These are phyloP conservation scores for Hyparrhenia diplandra DNA, from an alignment of 176 grass and related monocot genomes.

Conservation along the genomic window DNA sequence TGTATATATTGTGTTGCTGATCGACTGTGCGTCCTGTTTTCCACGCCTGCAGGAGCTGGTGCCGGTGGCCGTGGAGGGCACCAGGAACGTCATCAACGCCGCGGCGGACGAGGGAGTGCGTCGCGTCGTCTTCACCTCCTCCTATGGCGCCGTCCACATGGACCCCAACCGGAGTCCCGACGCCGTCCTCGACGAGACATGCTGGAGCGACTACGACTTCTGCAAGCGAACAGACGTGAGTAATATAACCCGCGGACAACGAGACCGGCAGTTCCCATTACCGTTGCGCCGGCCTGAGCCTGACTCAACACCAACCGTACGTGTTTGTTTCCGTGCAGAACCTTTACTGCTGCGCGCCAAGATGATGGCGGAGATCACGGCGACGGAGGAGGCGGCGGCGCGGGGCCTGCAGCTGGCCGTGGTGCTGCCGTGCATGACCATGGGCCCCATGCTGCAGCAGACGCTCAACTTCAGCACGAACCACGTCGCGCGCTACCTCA, in stretches of 20 bases:
- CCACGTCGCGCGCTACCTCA: slow-evolving; percentile 42
- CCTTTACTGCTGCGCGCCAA: slow-evolving; percentile 50
- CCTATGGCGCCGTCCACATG: slow-evolving; percentile 63
- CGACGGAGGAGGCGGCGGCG: slow-evolving; percentile 24
- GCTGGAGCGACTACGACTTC: slow-evolving; percentile 62
- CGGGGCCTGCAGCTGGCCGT: slow-evolving; percentile 37
- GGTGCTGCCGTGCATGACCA: slow-evolving; percentile 33
- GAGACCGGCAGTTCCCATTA: too few species aligned
- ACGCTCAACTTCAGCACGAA: slow-evolving; percentile 32
- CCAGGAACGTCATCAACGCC: slow-evolving; percentile 31
- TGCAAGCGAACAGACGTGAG: slow-evolving; percentile 36
- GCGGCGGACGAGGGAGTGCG: slow-evolving; percentile 27
- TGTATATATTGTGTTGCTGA: too few species aligned
- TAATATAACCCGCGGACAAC: too few species aligned
- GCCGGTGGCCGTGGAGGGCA: slow-evolving; percentile 48
- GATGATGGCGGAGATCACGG: slow-evolving; percentile 44
- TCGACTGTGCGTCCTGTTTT: too few species aligned
- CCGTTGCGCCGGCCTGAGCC: too few species aligned
- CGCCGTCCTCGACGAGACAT: slow-evolving; percentile 44
- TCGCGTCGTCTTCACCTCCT: slow-evolving; percentile 41
- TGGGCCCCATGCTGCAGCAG: slow-evolving; percentile 37
- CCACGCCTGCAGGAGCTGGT: too few species aligned
- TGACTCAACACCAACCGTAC: background rate
- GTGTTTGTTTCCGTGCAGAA: slow-evolving; percentile 24
- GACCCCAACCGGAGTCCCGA: slow-evolving; percentile 52